phyloP scores from a whole-genome alignment of 176 grass and related monocot species.

The Oryza nivara region DNA sequence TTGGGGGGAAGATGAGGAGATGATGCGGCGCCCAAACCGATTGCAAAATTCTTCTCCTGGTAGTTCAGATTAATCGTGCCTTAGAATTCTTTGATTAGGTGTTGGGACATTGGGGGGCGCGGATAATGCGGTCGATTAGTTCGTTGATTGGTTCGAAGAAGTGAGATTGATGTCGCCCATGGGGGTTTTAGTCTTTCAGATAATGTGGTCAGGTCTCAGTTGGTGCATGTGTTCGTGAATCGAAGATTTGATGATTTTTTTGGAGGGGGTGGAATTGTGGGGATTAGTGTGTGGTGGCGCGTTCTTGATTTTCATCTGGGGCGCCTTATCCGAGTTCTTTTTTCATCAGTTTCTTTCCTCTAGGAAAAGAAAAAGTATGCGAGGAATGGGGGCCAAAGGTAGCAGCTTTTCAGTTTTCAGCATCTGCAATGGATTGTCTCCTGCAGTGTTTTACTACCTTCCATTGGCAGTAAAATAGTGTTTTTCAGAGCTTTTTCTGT shows the following conservation, averaged over 20 bases:
- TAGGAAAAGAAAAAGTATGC: slow-evolving; percentile 13
- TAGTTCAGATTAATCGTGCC: slow-evolving; percentile 2
- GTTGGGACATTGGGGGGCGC: background rate
- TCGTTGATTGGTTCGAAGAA: background rate
- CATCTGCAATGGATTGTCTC: slow-evolving; percentile 49
- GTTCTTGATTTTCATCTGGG: slow-evolving; percentile 18
- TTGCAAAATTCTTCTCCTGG: slow-evolving; percentile 13
- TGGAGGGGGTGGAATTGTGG: slow-evolving; percentile 31
- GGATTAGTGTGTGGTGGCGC: slow-evolving; percentile 28
- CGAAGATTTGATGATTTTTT: slow-evolving; percentile 2
- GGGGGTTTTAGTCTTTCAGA: slow-evolving; percentile 21
- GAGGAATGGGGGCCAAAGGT: slow-evolving; percentile 47
- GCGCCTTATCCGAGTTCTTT: slow-evolving; percentile 38
- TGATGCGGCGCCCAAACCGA: background rate
- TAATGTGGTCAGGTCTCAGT: slow-evolving; percentile 14
- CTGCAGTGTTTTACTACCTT: slow-evolving; percentile 31
- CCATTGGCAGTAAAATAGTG: slow-evolving; percentile 32
- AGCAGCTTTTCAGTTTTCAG: slow-evolving; percentile 45
- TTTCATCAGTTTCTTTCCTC: slow-evolving; percentile 29
- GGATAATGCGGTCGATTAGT: slow-evolving; percentile 23
- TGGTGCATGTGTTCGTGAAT: background rate
- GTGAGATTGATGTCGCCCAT: background rate
- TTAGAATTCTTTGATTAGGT: background rate
- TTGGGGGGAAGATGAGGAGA: background rate
- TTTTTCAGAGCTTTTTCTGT: slow-evolving; percentile 45